These are phyloP conservation scores for Diaporthe sp. DNA, from an alignment of 2,329 filamentous ascomycete species.

Conservation along the genomic window DNA sequence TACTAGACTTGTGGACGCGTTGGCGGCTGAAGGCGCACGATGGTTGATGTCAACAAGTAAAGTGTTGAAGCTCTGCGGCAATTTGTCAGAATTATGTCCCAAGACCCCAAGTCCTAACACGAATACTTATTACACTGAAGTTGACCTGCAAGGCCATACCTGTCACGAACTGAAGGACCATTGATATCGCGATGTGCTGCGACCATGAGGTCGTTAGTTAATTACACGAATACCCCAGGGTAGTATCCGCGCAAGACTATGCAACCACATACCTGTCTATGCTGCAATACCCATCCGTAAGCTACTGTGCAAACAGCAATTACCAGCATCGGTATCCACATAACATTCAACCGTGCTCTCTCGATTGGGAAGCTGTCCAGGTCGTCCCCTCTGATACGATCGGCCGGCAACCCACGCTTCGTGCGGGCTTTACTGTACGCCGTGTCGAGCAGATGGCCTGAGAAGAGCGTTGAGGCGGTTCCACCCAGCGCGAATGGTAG, in stretches of 20 bases:
- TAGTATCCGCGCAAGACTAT: too few relatives aligned
- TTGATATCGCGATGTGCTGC: conserved; percentile 1
- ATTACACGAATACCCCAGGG: too few relatives aligned
- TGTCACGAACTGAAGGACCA: neutral
- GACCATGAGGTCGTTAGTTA: too few relatives aligned
- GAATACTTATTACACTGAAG: neutral
- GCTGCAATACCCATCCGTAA: neutral
- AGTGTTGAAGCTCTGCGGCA: neutral
- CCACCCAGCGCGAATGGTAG: neutral
- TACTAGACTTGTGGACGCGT: neutral
- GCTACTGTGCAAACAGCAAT: neutral
- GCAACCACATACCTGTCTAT: too few relatives aligned
- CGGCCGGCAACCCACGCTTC: conserved; percentile 59
- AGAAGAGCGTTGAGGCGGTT: conserved; percentile 8
- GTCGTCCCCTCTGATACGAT: conserved; percentile 58
- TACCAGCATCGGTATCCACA: conserved; percentile 44
- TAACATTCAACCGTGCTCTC: conserved; percentile 50
- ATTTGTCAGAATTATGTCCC: neutral
- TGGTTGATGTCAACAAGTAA: conserved; percentile 4
- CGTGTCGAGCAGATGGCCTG: neutral
- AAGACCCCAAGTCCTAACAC: too few relatives aligned
- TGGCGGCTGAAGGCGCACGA: neutral
- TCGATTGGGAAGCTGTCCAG: conserved; percentile 54
- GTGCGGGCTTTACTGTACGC: neutral
- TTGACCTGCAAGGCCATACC: neutral